Evolutionary conservation across 192 early-diverging fungal genomes (phyloP).

Genomic region (Thamnidium elegans): DNA sequence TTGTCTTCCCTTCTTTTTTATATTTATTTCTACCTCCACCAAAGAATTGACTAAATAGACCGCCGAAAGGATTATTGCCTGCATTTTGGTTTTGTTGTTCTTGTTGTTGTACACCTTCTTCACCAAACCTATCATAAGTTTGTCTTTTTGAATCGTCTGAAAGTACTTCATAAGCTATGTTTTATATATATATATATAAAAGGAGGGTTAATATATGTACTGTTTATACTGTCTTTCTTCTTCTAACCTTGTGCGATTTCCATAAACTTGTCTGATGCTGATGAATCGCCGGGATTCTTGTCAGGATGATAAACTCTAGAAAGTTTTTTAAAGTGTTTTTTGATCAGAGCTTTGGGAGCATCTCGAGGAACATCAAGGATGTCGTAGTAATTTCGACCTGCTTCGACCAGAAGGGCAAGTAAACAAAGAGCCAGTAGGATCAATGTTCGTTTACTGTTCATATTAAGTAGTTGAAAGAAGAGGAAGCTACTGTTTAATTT

Average conservation of each 20-base stretch:
- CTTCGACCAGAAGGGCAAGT: constrained; percentile 11
- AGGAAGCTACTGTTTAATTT: no score
- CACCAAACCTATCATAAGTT: constrained; percentile 94
- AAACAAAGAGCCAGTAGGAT: background rate
- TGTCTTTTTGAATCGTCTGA: constrained; percentile 25
- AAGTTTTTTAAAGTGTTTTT: constrained; percentile 88
- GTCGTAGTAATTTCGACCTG: constrained; percentile 27
- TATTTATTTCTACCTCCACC: constrained; percentile 37
- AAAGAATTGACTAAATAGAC: constrained; percentile 93
- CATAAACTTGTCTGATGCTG: constrained; percentile 18
- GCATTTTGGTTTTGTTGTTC: constrained; percentile 65
- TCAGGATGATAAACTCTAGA: constrained; percentile 87
- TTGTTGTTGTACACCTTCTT: constrained; percentile 86
- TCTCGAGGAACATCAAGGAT: constrained; percentile 78
- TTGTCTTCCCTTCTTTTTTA: background rate
- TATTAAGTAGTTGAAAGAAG: no score
- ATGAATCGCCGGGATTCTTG: constrained; percentile 77
- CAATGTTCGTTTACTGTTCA: no score
- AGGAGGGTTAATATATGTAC: no score
- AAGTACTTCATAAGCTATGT: constrained; percentile 84
- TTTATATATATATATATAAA: background rate
- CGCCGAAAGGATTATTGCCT: constrained; percentile 85
- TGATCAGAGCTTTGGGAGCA: constrained; percentile 83
- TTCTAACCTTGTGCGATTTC: background rate
- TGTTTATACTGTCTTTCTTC: background rate